These are phyloP conservation scores for Arthroderma sp. DNA, from an alignment of 2,329 filamentous ascomycete species.

Conservation along the genomic window DNA sequence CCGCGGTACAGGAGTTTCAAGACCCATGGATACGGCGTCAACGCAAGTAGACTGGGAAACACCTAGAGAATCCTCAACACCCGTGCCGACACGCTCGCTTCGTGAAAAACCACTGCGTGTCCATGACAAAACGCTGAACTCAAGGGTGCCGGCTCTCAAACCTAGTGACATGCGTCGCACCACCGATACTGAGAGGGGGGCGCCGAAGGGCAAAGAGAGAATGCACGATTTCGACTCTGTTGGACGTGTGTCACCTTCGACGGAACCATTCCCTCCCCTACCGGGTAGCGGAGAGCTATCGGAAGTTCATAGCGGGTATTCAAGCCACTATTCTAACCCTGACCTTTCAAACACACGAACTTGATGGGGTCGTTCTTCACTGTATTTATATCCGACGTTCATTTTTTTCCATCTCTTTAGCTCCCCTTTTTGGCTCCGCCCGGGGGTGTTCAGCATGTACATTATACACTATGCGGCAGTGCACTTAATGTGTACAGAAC, in stretches of 20 bases:
- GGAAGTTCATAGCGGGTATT: slow-evolving; percentile 5
- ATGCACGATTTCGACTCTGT: slow-evolving; percentile 9
- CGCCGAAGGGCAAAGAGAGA: neutral
- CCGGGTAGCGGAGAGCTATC: neutral
- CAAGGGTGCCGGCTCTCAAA: no score
- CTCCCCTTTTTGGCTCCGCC: neutral
- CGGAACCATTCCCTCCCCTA: slow-evolving; percentile 7
- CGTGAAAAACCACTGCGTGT: neutral
- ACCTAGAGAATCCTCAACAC: slow-evolving; percentile 1
- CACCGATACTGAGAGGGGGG: no score
- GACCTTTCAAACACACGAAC: neutral
- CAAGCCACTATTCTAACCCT: slow-evolving; percentile 6
- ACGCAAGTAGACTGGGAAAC: slow-evolving; percentile 4
- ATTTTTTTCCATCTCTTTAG: neutral
- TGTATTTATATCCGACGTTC: neutral
- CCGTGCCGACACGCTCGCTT: neutral
- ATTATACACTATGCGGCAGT: no score
- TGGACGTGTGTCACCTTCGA: neutral
- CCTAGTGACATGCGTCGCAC: no score
- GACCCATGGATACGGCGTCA: neutral
- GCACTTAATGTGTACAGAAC: no score
- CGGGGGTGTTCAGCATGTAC: no score
- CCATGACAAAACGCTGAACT: neutral
- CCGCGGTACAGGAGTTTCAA: slow-evolving; percentile 4
- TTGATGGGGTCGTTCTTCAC: neutral